Evolutionary conservation across 2,329 filamentous ascomycete species (phyloP).

Genomic region (Arthrobotrys iridis): DNA sequence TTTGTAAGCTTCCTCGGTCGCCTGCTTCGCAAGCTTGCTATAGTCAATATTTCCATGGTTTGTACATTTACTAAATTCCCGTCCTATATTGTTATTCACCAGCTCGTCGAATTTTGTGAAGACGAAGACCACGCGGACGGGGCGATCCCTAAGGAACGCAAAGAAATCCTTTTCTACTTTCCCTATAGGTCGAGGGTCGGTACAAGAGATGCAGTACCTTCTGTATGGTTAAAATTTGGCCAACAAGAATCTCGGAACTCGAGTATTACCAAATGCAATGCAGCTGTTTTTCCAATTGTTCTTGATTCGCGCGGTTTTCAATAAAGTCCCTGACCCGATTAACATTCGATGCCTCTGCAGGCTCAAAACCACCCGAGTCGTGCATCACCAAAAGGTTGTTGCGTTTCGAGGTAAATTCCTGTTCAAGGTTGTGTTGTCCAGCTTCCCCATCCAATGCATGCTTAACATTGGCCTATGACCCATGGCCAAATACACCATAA

Average conservation of each 20-base stretch:
- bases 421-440: neutral
- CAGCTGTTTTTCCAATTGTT: neutral
- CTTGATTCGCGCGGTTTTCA: neutral
- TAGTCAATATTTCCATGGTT: neutral
- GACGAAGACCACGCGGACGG: neutral
- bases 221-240: neutral
- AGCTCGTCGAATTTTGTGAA: slow-evolving; percentile 4
- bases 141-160: neutral
- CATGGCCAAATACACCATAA: neutral
- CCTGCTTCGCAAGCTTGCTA: neutral
- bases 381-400: neutral
- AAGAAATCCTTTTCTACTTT: neutral
- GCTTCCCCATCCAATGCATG: neutral
- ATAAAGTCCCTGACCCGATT: neutral
- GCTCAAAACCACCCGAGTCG: neutral
- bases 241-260: neutral
- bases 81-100: neutral
- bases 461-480: neutral
- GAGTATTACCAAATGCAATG: neutral
- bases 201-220: neutral
- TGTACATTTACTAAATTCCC: neutral
- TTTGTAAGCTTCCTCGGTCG: neutral
- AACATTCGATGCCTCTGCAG: neutral
- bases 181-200: neutral
- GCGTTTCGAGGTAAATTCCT: neutral